phyloP scores from a whole-genome alignment of 192 early-diverging fungal genomes.

The Martensiomyces pterosporus region DNA sequence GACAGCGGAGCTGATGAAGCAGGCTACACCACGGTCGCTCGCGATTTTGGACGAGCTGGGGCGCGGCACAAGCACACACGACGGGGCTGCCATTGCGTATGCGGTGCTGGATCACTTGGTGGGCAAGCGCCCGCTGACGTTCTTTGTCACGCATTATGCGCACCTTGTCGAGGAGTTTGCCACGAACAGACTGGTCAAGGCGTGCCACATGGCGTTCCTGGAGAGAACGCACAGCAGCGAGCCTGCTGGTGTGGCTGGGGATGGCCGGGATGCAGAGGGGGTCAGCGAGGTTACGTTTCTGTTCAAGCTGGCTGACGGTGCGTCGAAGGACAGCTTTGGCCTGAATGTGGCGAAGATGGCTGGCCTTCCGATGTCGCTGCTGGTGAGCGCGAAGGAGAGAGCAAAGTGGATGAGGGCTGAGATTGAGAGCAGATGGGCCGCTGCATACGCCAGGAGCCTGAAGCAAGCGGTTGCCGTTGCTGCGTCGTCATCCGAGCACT shows the following conservation, averaged over 20 bases:
- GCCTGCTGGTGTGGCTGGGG: slow-evolving; percentile 73
- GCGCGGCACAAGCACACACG: slow-evolving; percentile 93
- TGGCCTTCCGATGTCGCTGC: slow-evolving; percentile 67
- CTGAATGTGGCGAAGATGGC: slow-evolving; percentile 97
- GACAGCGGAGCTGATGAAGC: slow-evolving; percentile 83
- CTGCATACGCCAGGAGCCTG: slow-evolving; percentile 15
- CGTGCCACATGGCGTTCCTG: slow-evolving; percentile 41
- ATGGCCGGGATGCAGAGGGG: slow-evolving; percentile 56
- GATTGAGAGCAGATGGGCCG: slow-evolving; percentile 31
- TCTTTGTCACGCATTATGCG: slow-evolving; percentile 97
- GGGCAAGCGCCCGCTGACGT: slow-evolving; percentile 66
- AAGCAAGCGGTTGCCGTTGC: slow-evolving; percentile 25
- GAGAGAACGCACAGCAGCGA: slow-evolving; percentile 61
- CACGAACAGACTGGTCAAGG: slow-evolving; percentile 5
- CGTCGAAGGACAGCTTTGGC: slow-evolving; percentile 87
- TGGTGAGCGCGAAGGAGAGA: slow-evolving; percentile 63
- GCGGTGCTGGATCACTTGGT: slow-evolving; percentile 85
- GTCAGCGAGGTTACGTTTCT: slow-evolving; percentile 80
- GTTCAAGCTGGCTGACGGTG: slow-evolving; percentile 83
- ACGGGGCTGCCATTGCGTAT: slow-evolving; percentile 95
- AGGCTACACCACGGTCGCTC: slow-evolving; percentile 81
- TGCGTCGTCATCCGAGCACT: too few relatives aligned
- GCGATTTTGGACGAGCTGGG: slow-evolving; percentile 98
- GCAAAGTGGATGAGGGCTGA: slow-evolving; percentile 68
- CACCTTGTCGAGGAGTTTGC: slow-evolving; percentile 64